Conservation (phyloP, 1,284 basidiomycete species). For the Athelia sp. region DNA sequence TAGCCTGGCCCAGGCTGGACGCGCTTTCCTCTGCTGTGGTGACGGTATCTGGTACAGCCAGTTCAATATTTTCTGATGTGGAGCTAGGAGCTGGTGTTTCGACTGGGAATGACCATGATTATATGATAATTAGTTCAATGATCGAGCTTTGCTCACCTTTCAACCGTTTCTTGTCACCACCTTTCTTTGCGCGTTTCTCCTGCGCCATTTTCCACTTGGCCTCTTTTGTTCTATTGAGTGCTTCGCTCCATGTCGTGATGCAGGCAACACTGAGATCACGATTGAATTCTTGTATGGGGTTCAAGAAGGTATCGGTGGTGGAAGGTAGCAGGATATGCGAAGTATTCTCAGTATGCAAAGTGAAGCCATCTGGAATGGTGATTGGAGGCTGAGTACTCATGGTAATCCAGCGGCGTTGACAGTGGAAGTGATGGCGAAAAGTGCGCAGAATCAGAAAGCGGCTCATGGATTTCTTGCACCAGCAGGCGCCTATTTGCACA, state of each 20-base stretch:
- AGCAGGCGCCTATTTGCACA: no score
- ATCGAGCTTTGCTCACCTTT: slow-evolving; percentile 12
- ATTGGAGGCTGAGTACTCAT: slow-evolving; percentile 18
- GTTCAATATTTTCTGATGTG: no score
- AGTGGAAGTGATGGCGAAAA: no score
- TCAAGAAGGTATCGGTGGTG: slow-evolving; percentile 84
- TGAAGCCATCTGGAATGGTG: slow-evolving; percentile 69
- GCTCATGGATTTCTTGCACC: no score
- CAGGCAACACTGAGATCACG: slow-evolving; percentile 89
- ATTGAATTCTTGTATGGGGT: slow-evolving; percentile 99
- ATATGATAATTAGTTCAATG: no score
- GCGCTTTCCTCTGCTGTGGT: not conserved
- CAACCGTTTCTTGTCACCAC: slow-evolving; percentile 13
- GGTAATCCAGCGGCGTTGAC: not conserved
- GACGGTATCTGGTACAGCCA: not conserved
- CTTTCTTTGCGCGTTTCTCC: slow-evolving; percentile 28
- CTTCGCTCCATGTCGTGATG: slow-evolving; percentile 83
- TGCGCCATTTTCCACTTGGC: slow-evolving; percentile 26
- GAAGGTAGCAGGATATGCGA: slow-evolving; percentile 79
- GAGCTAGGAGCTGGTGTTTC: no score
- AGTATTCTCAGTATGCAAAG: slow-evolving; percentile 80
- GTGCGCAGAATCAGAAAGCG: no score
- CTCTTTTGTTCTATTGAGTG: slow-evolving; percentile 64
- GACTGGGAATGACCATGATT: no score
- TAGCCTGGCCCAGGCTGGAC: not conserved